Evolutionary conservation across 2,329 filamentous ascomycete species (phyloP), one percentile per base, ranked within the genome.

Genomic region (Arthrobotrys musiformis): DNA sequence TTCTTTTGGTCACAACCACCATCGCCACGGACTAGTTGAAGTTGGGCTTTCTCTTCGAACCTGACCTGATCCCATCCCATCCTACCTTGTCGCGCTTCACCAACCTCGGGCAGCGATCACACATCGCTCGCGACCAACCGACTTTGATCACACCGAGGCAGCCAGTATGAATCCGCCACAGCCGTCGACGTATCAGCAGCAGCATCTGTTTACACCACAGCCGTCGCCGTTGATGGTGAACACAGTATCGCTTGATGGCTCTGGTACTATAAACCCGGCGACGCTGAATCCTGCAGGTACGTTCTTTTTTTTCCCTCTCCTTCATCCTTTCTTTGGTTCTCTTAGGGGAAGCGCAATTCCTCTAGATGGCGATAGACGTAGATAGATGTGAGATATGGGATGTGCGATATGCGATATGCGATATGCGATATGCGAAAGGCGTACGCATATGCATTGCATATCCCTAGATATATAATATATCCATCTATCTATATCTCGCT

Each of bases 221-320:
- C 66, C 66, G 13, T 78, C 73, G 67, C 73, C 73, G 50, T 60
- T 78, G 28, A 79, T 80, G 79, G 70, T 80, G 70, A 79, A 80
- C 68, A 79, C 78, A 50, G 75, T 78, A 22, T 80, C 75, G 56
- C 79, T 81, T 50, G 91, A 92, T 88, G 91, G 92, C 84, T 91
- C 91, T 86, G 92, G 91, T 83, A 96, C 93, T 83, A 95, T 97
- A 87, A 93, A 96, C 87, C 93, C 93, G 84, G 92, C 92, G 82
- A 92, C 91, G 79, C 88, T 97, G 86, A 93, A 91, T 86, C 90
- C 90, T 83, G 86, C 90, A 86, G 89, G 92, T 94, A 70, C 78
- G 66, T 81, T 54, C 79, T 81, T 24, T 72, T 80, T 42, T 2
- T n/a, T n/a, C n/a, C n/a, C n/a, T n/a, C n/a, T n/a, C n/a, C n/a